Conservation (phyloP, 768 basidiomycete genomes). For the Infundibulicybe gibba region DNA sequence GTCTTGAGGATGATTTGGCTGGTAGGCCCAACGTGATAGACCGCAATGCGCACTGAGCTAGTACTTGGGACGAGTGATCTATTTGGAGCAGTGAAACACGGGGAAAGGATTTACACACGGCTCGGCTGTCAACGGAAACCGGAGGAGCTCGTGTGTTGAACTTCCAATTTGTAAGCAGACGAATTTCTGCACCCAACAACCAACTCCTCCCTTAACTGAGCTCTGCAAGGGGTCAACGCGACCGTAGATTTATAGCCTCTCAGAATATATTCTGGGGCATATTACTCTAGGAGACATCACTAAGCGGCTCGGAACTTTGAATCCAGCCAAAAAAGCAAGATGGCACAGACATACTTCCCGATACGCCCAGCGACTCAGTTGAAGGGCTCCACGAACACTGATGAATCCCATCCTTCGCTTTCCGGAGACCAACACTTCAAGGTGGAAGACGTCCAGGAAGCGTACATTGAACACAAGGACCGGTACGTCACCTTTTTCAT, state of each 20-base stretch:
- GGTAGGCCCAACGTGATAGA: too few species aligned
- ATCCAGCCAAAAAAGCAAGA: slow-evolving; percentile 14
- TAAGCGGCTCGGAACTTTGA: background rate
- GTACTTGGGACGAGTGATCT: too few species aligned
- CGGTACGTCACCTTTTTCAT: slow-evolving; percentile 42
- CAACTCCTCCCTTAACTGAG: background rate
- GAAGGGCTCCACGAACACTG: slow-evolving; percentile 19
- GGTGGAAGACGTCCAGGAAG: slow-evolving; percentile 73
- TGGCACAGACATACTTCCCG: slow-evolving; percentile 41
- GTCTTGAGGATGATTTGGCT: too few species aligned
- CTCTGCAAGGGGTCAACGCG: too few species aligned
- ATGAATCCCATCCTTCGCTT: slow-evolving; percentile 51
- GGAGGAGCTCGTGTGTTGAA: too few species aligned
- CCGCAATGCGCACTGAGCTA: too few species aligned
- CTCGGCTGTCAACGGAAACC: too few species aligned
- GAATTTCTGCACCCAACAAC: background rate
- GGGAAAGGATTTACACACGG: too few species aligned
- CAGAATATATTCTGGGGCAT: background rate
- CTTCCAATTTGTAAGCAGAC: too few species aligned
- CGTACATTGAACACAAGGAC: slow-evolving; percentile 72
- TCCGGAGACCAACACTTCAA: slow-evolving; percentile 43
- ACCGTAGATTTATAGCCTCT: too few species aligned
- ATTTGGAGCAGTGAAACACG: too few species aligned
- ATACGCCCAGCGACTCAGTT: slow-evolving; percentile 30
- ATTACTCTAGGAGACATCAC: background rate